Conservation (phyloP, 1,139 yeast species). For the Wickerhamomyces sp. region DNA sequence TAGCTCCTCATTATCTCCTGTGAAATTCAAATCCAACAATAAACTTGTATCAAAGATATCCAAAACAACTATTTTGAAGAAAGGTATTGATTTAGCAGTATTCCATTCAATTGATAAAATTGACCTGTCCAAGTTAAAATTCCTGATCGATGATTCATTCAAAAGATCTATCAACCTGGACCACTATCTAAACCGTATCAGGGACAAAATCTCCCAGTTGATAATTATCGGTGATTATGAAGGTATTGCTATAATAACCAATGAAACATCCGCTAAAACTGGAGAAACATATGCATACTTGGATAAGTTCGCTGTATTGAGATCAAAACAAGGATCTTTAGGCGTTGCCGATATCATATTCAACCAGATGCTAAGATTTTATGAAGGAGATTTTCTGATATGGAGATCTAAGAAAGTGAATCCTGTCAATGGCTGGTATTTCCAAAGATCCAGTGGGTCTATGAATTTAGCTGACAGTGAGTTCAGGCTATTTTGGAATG, state of each 20-base stretch:
- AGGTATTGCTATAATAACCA: slow-evolving; percentile 89
- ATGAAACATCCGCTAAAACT: slow-evolving; percentile 41
- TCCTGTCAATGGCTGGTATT: slow-evolving; percentile 97
- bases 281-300: slow-evolving; percentile 45
- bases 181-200: slow-evolving; percentile 62
- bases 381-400: slow-evolving; percentile 69
- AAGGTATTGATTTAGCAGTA: slow-evolving; percentile 65
- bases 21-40: slow-evolving; percentile 34
- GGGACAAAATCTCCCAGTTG: slow-evolving; percentile 64
- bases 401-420: slow-evolving; percentile 87
- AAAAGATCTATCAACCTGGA: slow-evolving; percentile 60
- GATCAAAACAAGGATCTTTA: slow-evolving; percentile 80
- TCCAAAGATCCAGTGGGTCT: slow-evolving; percentile 82
- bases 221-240: slow-evolving; percentile 92
- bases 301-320: slow-evolving; percentile 89
- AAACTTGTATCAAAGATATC: slow-evolving; percentile 23
- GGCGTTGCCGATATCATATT: slow-evolving; percentile 93
- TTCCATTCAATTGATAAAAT: slow-evolving; percentile 33
- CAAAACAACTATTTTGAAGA: slow-evolving; percentile 73
- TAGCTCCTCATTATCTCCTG: slow-evolving; percentile 84
- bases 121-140: slow-evolving; percentile 52
- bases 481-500: slow-evolving; percentile 24
- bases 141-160: slow-evolving; percentile 75
- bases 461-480: slow-evolving; percentile 30
- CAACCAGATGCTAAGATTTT: slow-evolving; percentile 58